Evolutionary conservation across 768 basidiomycete species (phyloP).

Genomic region (Pleurotus giganteus): DNA sequence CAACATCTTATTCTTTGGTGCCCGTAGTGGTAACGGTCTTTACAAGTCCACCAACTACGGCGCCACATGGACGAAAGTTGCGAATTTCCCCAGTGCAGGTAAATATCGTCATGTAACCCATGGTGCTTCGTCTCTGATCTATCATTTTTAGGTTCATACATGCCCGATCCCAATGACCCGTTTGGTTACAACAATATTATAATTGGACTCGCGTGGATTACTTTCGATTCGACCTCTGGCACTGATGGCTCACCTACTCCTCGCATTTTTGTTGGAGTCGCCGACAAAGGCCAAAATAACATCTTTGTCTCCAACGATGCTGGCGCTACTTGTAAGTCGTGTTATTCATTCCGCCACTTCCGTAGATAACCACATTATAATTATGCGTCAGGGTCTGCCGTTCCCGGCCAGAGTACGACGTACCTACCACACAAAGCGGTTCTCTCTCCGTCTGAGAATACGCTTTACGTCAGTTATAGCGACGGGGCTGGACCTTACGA

Average conservation of each 20-base stretch:
- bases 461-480: constrained; percentile 59
- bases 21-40: constrained; percentile 60
- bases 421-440: constrained; percentile 69
- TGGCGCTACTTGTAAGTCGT: constrained; percentile 51
- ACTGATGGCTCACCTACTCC: constrained; percentile 50
- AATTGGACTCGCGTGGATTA: constrained; percentile 55
- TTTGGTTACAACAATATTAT: constrained; percentile 40
- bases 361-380: background rate
- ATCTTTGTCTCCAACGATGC: constrained; percentile 56
- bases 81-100: constrained; percentile 58
- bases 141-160: constrained; percentile 41
- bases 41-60: constrained; percentile 66
- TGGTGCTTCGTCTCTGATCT: background rate
- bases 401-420: constrained; percentile 55
- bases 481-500: constrained; percentile 67
- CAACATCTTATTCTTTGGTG: constrained; percentile 60
- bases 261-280: constrained; percentile 69
- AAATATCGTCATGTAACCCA: constrained; percentile 10
- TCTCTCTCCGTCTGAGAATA: constrained; percentile 52
- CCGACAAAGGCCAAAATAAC: constrained; percentile 50
- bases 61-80: constrained; percentile 55
- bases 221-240: constrained; percentile 58
- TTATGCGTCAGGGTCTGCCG: constrained; percentile 43
- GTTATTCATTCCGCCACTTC: background rate
- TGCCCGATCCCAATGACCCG: constrained; percentile 50